phyloP scores from a whole-genome alignment of 1,139 yeast genomes.

The Magnusiomyces ingens region DNA sequence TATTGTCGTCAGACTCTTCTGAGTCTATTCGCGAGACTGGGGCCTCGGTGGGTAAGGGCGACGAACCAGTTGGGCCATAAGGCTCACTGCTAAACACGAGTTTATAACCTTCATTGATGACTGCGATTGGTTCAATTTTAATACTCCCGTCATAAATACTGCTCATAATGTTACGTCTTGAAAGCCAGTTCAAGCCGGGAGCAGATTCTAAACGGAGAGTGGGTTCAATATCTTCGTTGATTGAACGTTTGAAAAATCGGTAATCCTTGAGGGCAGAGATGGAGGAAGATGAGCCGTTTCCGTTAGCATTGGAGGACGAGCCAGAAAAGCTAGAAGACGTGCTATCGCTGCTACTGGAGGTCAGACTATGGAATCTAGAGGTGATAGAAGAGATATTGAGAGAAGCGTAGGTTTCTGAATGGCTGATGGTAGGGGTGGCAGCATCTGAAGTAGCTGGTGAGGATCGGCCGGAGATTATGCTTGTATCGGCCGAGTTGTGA shows the following conservation, averaged over 20 bases:
- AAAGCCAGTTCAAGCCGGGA: slow-evolving; percentile 55
- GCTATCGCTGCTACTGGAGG: slow-evolving; percentile 3
- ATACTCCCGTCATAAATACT: slow-evolving; percentile 75
- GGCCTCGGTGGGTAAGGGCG: background rate
- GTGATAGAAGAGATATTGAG: slow-evolving; percentile 8
- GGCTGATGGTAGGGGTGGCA: slow-evolving; percentile 14
- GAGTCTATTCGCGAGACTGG: background rate
- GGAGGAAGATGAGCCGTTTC: slow-evolving; percentile 9
- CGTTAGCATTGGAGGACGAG: background rate
- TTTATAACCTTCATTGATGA: slow-evolving; percentile 54
- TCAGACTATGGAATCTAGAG: slow-evolving; percentile 11
- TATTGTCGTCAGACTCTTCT: background rate
- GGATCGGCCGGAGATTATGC: slow-evolving; percentile 18
- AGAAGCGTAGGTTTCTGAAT: slow-evolving; percentile 5
- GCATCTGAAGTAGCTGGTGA: slow-evolving; percentile 20
- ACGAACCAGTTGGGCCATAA: background rate
- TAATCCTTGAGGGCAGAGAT: slow-evolving; percentile 41
- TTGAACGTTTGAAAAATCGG: slow-evolving; percentile 55
- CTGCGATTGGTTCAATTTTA: slow-evolving; percentile 80
- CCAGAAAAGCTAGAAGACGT: background rate
- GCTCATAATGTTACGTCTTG: slow-evolving; percentile 52
- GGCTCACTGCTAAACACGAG: background rate
- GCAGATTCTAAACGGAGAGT: slow-evolving; percentile 53
- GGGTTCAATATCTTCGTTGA: slow-evolving; percentile 78
- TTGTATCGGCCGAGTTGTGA: slow-evolving; percentile 3